Percentiles rank a stretch among this genome's conserved stretches.
These are phyloP conservation scores for Zygotorulaspora danielsina DNA, from an alignment of 805 yeast species.

Conservation along the genomic window DNA sequence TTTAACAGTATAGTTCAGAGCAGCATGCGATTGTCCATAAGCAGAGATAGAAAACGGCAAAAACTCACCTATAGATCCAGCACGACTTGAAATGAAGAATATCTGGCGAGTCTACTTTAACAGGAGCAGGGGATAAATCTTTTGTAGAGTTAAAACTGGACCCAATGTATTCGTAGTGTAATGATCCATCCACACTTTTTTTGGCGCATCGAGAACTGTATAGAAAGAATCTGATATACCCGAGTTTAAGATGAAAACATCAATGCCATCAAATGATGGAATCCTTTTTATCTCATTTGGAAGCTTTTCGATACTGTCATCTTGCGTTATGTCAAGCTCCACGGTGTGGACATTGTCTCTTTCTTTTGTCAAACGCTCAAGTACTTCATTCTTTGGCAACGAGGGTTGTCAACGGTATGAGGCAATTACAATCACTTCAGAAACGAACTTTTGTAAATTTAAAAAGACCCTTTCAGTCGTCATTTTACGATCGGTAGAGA, in stretches of 20 bases:
- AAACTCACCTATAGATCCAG: conserved; percentile 24
- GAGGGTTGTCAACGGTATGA: conserved; percentile 5
- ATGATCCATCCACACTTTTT: conserved; percentile 11
- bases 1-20: conserved; percentile 33
- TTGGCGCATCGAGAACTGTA: conserved; percentile 16
- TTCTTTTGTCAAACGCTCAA: conserved; percentile 16
- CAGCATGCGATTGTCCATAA: conserved; percentile 40
- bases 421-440: conserved; percentile 29
- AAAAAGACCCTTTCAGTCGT: too few species aligned
- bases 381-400: conserved; percentile 17
- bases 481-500: too few species aligned
- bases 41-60: conserved; percentile 21
- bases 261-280: conserved; percentile 25
- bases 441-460: too few species aligned
- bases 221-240: conserved; percentile 30
- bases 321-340: conserved; percentile 21
- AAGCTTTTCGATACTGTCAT: conserved; percentile 19
- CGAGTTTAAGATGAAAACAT: conserved; percentile 33
- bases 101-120: conserved; percentile 25
- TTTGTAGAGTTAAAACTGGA: conserved; percentile 11
- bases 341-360: conserved; percentile 21
- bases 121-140: conserved; percentile 23
- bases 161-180: conserved; percentile 16
- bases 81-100: conserved; percentile 27
- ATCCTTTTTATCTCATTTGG: conserved; percentile 16